A percentile compares a stretch with the other conserved stretches of the same genome.
Conservation (phyloP, 331 rosid genomes). For the Malus hybrid region DNA sequence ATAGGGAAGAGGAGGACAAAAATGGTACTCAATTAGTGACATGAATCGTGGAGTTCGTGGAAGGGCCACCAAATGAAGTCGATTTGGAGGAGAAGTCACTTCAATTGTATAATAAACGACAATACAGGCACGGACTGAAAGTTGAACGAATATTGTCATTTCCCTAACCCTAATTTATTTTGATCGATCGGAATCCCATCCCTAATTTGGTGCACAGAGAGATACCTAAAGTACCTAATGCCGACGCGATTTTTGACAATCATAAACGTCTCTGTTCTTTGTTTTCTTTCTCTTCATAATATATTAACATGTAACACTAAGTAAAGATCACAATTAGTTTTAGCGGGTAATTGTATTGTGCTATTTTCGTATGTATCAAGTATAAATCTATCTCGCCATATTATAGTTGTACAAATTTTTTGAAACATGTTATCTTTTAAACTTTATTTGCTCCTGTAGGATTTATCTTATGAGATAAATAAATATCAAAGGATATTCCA, state of each 20-base stretch:
- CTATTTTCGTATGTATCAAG: not conserved
- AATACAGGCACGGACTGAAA: not conserved
- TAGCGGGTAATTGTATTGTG: not conserved
- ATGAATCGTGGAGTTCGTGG: slow-evolving; percentile 10
- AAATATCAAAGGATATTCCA: too few relatives aligned
- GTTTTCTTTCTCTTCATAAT: not conserved
- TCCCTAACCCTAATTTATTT: not conserved
- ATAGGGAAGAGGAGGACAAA: not conserved
- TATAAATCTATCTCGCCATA: too few relatives aligned
- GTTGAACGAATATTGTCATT: not conserved
- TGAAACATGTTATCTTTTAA: not conserved
- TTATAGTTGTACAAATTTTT: not conserved
- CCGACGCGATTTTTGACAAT: not conserved
- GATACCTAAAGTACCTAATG: not conserved
- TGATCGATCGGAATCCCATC: not conserved
- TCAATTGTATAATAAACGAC: not conserved
- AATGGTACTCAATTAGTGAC: slow-evolving; percentile 17
- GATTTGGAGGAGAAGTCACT: not conserved
- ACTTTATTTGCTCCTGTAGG: too few relatives aligned
- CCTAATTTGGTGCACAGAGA: not conserved
- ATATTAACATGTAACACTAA: not conserved
- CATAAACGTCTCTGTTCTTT: not conserved
- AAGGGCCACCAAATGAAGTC: not conserved
- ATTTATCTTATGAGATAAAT: too few relatives aligned
- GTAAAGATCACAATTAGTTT: too few relatives aligned